phyloP scores from a whole-genome alignment of 139 green algal species.

The Picocystis salinarum region DNA sequence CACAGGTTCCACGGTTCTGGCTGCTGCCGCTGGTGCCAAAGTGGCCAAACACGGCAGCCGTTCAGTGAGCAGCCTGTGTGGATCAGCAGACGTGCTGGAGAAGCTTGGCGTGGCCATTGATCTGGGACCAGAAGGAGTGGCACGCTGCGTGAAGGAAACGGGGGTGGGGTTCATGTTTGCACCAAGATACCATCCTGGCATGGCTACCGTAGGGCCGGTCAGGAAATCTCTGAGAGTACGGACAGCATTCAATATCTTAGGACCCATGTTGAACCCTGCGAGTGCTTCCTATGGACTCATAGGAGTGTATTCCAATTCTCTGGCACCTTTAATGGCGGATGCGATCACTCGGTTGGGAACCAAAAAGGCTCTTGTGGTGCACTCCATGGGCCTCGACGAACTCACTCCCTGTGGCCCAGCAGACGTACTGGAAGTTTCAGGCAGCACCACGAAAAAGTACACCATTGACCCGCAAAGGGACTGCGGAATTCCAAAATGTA shows the following conservation, averaged over 20 bases:
- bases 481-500: slow-evolving; percentile 73
- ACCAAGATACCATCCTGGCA: slow-evolving; percentile 60
- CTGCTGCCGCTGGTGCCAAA: slow-evolving; percentile 76
- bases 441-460: slow-evolving; percentile 22
- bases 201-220: slow-evolving; percentile 41
- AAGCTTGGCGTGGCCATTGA: slow-evolving; percentile 78
- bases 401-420: slow-evolving; percentile 83
- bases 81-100: slow-evolving; percentile 76
- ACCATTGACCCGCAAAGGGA: slow-evolving; percentile 22
- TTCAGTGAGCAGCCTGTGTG: slow-evolving; percentile 82
- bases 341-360: slow-evolving; percentile 33
- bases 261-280: slow-evolving; percentile 91
- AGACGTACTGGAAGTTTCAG: slow-evolving; percentile 70
- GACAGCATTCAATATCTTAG: slow-evolving; percentile 87
- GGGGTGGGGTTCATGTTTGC: slow-evolving; percentile 96
- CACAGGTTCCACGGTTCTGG: slow-evolving; percentile 80
- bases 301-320: slow-evolving; percentile 62
- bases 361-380: slow-evolving; percentile 81
- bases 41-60: slow-evolving; percentile 95
- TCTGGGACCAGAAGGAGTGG: slow-evolving; percentile 59
- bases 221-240: slow-evolving; percentile 53
- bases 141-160: slow-evolving; percentile 55
- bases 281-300: slow-evolving; percentile 65
- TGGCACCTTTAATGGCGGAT: slow-evolving; percentile 65
- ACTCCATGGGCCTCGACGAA: slow-evolving; percentile 88